Evolutionary conservation across 495 filamentous ascomycete genomes (phyloP).

Genomic region (Podospora sp.): DNA sequence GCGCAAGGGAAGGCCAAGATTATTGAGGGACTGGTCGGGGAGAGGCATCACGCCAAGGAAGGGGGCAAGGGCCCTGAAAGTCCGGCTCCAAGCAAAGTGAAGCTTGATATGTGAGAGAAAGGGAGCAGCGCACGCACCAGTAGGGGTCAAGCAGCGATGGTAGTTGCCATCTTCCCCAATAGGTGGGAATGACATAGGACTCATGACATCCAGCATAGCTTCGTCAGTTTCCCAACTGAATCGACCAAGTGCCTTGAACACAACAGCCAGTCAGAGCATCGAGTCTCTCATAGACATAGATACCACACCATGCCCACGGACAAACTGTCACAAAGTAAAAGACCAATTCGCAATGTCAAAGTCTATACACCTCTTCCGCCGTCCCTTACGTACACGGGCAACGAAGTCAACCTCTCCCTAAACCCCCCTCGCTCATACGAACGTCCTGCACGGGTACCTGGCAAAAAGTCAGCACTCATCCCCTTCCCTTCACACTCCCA

Average conservation of each 20-base stretch:
- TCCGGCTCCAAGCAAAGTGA: slow-evolving; percentile 4
- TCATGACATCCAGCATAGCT: too few relatives aligned
- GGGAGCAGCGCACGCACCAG: background rate
- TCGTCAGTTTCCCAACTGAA: too few relatives aligned
- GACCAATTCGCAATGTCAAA: slow-evolving; percentile 3
- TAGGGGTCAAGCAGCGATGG: background rate
- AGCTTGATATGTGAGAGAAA: slow-evolving; percentile 2
- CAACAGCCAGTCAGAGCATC: too few relatives aligned
- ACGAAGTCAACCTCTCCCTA: background rate
- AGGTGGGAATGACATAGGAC: too few relatives aligned
- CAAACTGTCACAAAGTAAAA: background rate
- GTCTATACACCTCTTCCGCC: slow-evolving; percentile 19
- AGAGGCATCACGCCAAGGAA: slow-evolving; percentile 34
- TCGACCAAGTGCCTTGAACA: too few relatives aligned
- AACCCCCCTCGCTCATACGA: slow-evolving; percentile 24
- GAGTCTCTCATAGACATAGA: background rate
- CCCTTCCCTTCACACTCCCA: background rate
- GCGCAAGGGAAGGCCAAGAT: slow-evolving; percentile 80
- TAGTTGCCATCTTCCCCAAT: too few relatives aligned
- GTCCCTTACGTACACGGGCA: slow-evolving; percentile 25
- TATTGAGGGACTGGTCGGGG: slow-evolving; percentile 72
- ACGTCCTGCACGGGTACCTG: slow-evolving; percentile 45
- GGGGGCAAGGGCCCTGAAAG: slow-evolving; percentile 15
- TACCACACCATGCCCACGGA: background rate
- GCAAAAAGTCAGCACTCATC: slow-evolving; percentile 25